Conservation (phyloP, 129 eudicot genomes). For the Flaveria linearis region DNA sequence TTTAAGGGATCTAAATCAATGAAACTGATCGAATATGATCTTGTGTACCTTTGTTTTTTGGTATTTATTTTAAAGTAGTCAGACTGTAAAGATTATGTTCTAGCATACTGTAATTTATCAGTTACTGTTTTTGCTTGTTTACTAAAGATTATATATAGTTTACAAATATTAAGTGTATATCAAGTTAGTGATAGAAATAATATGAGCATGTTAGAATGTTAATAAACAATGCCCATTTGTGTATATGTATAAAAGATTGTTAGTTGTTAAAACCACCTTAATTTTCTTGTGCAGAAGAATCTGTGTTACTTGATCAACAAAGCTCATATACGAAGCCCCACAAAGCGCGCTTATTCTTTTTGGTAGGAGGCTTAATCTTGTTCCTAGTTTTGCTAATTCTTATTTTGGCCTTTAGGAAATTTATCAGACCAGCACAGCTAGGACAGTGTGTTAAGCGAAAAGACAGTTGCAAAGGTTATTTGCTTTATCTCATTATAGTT, state of each 20-base stretch:
- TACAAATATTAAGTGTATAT: not conserved
- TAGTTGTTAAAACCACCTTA: conserved; percentile 4
- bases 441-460: conserved; percentile 34
- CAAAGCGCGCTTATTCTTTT: conserved; percentile 37
- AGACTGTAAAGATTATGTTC: not conserved
- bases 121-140: not conserved
- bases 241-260: not conserved
- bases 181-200: not conserved
- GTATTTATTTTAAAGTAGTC: not conserved
- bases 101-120: not conserved
- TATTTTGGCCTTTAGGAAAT: conserved; percentile 39
- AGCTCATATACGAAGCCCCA: conserved; percentile 34
- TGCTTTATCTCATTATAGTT: conserved; percentile 11
- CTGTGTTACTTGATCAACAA: conserved; percentile 18
- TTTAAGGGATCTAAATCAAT: conserved; percentile 2
- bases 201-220: conserved; percentile 17
- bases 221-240: not conserved
- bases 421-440: conserved; percentile 34
- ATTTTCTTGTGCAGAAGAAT: conserved; percentile 23
- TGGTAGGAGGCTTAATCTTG: conserved; percentile 55
- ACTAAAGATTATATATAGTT: not conserved
- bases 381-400: conserved; percentile 47
- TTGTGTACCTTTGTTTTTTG: not conserved
- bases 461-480: conserved; percentile 36
- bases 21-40: conserved; percentile 5